Evolutionary conservation across 1,284 basidiomycete species (phyloP).

Genomic region (Moesziomyces aphidis): DNA sequence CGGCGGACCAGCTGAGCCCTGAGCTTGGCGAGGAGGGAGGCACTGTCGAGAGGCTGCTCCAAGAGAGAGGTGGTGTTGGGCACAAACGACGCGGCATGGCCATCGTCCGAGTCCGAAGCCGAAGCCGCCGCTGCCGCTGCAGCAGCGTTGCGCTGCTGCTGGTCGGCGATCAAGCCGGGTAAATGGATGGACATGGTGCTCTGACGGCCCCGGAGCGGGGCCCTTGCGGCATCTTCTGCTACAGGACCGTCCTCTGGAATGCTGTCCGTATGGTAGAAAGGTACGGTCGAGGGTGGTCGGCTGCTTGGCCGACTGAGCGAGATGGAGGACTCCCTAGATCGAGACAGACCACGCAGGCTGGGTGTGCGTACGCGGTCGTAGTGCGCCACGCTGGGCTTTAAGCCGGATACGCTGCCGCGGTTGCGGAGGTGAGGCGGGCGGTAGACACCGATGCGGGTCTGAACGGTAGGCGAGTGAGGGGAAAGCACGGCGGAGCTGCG

Average conservation of each 20-base stretch:
- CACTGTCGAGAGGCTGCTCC: slow-evolving; percentile 44
- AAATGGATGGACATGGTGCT: slow-evolving; percentile 41
- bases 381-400: slow-evolving; percentile 54
- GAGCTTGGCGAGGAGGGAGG: slow-evolving; percentile 40
- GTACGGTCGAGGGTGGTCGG: slow-evolving; percentile 42
- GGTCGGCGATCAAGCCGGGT: slow-evolving; percentile 41
- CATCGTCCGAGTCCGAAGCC: slow-evolving; percentile 6
- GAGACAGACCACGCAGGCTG: slow-evolving; percentile 50
- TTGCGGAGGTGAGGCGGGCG: slow-evolving; percentile 57
- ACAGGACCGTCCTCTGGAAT: slow-evolving; percentile 42
- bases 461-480: slow-evolving; percentile 31
- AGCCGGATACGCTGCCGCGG: slow-evolving; percentile 39
- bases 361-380: slow-evolving; percentile 60
- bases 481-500: slow-evolving; percentile 43
- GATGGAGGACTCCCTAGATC: slow-evolving; percentile 53
- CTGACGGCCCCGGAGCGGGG: slow-evolving; percentile 34
- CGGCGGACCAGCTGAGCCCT: slow-evolving; percentile 41
- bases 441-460: slow-evolving; percentile 48
- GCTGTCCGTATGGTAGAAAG: slow-evolving; percentile 34
- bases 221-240: slow-evolving; percentile 9
- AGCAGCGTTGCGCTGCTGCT: slow-evolving; percentile 44
- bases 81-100: slow-evolving; percentile 1
- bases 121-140: slow-evolving; percentile 10
- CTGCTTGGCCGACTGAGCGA: slow-evolving; percentile 43
- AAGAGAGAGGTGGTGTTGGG: slow-evolving; percentile 29